A percentile compares a stretch with the other conserved stretches of the same genome.
These are phyloP conservation scores for Terfezia claveryi DNA, from an alignment of 495 filamentous ascomycete genomes.

Conservation along the genomic window DNA sequence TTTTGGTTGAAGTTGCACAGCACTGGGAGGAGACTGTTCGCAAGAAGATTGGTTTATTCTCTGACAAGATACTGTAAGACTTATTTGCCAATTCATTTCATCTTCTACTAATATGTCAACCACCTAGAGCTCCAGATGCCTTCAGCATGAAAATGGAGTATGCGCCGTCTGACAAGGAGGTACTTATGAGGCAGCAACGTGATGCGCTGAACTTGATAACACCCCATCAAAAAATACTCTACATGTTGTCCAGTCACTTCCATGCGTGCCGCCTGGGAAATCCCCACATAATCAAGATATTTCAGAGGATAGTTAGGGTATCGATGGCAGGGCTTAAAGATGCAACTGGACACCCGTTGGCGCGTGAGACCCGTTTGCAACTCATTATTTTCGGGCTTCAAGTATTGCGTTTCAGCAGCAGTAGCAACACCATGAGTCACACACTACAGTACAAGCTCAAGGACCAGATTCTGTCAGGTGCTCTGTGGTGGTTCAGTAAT, in stretches of 20 bases:
- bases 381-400: slow-evolving; percentile 60
- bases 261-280: slow-evolving; percentile 68
- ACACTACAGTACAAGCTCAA: slow-evolving; percentile 54
- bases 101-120: not conserved
- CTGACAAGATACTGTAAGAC: slow-evolving; percentile 30
- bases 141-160: slow-evolving; percentile 84
- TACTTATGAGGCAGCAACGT: slow-evolving; percentile 52
- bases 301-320: slow-evolving; percentile 51
- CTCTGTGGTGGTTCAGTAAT: slow-evolving; percentile 66
- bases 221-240: slow-evolving; percentile 65
- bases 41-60: slow-evolving; percentile 59
- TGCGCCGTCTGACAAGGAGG: slow-evolving; percentile 62
- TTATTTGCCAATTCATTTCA: slow-evolving; percentile 23
- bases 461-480: slow-evolving; percentile 66
- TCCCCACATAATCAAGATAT: slow-evolving; percentile 54
- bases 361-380: slow-evolving; percentile 76
- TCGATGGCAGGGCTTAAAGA: slow-evolving; percentile 50
- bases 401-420: slow-evolving; percentile 44
- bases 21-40: slow-evolving; percentile 69
- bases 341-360: slow-evolving; percentile 58
- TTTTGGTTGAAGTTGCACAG: slow-evolving; percentile 61
- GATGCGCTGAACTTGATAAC: slow-evolving; percentile 54
- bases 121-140: slow-evolving; percentile 50
- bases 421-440: slow-evolving; percentile 26
- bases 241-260: slow-evolving; percentile 84